A percentile compares a stretch with the other conserved stretches of the same genome.
Conservation (phyloP, 2,329 filamentous ascomycete species). For the Pochonia chlamydosporia region DNA sequence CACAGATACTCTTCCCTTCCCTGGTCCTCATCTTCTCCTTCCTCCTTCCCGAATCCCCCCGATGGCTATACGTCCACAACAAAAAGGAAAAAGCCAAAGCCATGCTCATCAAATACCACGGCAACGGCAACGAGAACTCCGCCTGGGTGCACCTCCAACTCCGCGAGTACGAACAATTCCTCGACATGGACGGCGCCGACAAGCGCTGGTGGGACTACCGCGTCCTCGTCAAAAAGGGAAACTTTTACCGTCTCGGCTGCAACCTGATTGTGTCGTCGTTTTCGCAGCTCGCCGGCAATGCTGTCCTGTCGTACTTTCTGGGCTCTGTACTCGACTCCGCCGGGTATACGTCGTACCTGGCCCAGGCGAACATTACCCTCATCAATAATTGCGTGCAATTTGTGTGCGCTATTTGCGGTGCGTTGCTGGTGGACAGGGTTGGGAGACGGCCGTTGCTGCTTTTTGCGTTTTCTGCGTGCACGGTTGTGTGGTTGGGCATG, state of each 20-base stretch:
- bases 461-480: conserved; percentile 41
- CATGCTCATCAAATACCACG: conserved; percentile 36
- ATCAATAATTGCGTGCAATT: conserved; percentile 47
- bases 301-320: background rate
- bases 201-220: conserved; percentile 44
- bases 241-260: conserved; percentile 34
- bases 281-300: conserved; percentile 23
- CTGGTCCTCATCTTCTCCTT: conserved; percentile 28
- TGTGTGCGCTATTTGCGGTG: conserved; percentile 42
- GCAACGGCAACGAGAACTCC: conserved; percentile 36
- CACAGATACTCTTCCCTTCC: conserved; percentile 36
- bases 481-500: conserved; percentile 45
- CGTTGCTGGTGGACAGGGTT: conserved; percentile 41
- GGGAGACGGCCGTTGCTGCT: conserved; percentile 48
- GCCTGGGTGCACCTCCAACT: conserved; percentile 41
- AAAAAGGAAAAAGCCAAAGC: conserved; percentile 27
- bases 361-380: conserved; percentile 44
- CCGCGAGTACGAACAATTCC: conserved; percentile 35
- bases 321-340: background rate
- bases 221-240: conserved; percentile 35
- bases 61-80: conserved; percentile 35
- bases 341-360: conserved; percentile 10
- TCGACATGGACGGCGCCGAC: conserved; percentile 36
- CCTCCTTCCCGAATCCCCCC: conserved; percentile 35
- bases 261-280: conserved; percentile 34